Percentiles rank a stretch among this genome's conserved stretches.
Evolutionary conservation across 441 rosid genomes (phyloP).

Genomic region (Adansonia rubrostipa): DNA sequence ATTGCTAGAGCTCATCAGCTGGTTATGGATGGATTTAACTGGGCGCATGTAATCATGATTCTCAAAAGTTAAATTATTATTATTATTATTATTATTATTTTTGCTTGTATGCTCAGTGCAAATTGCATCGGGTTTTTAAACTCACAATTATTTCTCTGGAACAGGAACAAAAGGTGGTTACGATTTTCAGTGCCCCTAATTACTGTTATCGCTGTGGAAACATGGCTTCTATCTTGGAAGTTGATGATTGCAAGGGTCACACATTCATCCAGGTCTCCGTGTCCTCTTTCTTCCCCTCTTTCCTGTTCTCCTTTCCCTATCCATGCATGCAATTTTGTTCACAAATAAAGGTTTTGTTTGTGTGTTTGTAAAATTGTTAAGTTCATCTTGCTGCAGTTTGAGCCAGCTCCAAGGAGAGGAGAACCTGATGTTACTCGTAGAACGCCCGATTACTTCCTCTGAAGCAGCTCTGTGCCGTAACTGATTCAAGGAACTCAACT

Average conservation of each 20-base stretch:
- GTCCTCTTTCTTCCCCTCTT: neutral
- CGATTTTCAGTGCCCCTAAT: slow-evolving; percentile 75
- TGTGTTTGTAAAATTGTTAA: neutral
- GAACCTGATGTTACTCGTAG: slow-evolving; percentile 76
- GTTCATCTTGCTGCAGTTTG: slow-evolving; percentile 50
- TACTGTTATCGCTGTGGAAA: slow-evolving; percentile 77
- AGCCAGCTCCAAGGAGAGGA: slow-evolving; percentile 81
- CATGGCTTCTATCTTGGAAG: slow-evolving; percentile 80
- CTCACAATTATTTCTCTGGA: neutral
- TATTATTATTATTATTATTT: slow-evolving; percentile 17
- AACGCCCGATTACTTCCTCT: slow-evolving; percentile 74
- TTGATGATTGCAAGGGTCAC: slow-evolving; percentile 67
- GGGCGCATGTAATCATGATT: slow-evolving; percentile 64
- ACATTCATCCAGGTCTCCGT: slow-evolving; percentile 65
- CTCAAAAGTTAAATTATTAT: neutral
- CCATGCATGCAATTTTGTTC: neutral
- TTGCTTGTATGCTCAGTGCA: slow-evolving; percentile 8
- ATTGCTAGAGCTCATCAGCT: slow-evolving; percentile 84
- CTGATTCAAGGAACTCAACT: slow-evolving; percentile 15
- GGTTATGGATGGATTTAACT: slow-evolving; percentile 81
- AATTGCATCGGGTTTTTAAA: slow-evolving; percentile 16
- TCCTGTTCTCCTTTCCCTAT: neutral
- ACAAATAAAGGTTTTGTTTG: neutral
- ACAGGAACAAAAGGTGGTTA: slow-evolving; percentile 81
- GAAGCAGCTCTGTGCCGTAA: slow-evolving; percentile 25